These are phyloP conservation scores for Chenopodium album DNA, from an alignment of 148 eudicot species.

Conservation along the genomic window DNA sequence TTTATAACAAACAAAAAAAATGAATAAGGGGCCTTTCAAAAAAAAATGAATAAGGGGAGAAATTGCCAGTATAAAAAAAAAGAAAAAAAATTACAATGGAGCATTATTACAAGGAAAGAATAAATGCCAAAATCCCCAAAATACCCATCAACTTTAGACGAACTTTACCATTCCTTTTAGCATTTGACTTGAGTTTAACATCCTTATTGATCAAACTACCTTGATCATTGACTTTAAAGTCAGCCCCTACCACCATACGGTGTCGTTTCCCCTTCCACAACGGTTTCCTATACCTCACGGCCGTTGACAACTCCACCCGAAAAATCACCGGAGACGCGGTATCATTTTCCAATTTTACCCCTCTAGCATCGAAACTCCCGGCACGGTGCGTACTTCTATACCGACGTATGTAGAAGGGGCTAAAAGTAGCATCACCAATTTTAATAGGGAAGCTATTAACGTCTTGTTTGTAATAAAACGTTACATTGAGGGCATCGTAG, in stretches of 20 bases:
- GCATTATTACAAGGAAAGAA: not conserved
- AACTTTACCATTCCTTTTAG: not conserved
- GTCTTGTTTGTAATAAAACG: not conserved
- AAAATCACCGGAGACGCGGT: slow-evolving; percentile 28
- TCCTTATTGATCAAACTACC: slow-evolving; percentile 42
- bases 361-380: not conserved
- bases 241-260: slow-evolving; percentile 38
- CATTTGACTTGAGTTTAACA: slow-evolving; percentile 46
- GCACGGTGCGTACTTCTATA: slow-evolving; percentile 38
- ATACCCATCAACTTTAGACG: slow-evolving; percentile 9
- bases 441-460: no score
- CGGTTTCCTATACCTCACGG: slow-evolving; percentile 49
- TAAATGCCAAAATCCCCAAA: slow-evolving; percentile 9
- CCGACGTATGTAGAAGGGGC: slow-evolving; percentile 14
- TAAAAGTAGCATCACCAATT: slow-evolving; percentile 16
- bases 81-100: no score
- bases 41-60: no score
- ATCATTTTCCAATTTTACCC: slow-evolving; percentile 36
- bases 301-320: slow-evolving; percentile 54
- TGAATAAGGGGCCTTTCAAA: no score
- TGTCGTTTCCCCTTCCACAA: slow-evolving; percentile 32
- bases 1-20: no score
- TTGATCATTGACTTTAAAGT: slow-evolving; percentile 43
- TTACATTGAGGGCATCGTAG: not conserved
- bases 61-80: no score